Conservation (phyloP, 257 asterid genomes). For the Scutellaria baicalensis region DNA sequence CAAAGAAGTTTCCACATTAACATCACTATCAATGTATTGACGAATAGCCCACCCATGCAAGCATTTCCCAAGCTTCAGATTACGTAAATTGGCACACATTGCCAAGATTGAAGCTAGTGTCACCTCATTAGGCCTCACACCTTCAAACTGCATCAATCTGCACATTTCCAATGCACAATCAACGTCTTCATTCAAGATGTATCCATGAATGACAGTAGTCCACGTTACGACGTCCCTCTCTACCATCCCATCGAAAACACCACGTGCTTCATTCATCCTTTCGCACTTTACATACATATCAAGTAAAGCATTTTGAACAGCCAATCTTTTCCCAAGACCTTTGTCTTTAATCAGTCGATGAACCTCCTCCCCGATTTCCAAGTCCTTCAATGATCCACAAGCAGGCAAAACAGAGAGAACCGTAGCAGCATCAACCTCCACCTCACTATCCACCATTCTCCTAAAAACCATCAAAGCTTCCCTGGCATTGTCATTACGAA, state of each 20-base stretch:
- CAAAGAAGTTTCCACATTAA: slow-evolving; percentile 69
- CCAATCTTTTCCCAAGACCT: slow-evolving; percentile 36
- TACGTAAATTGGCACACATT: slow-evolving; percentile 43
- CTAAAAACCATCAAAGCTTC: slow-evolving; percentile 55
- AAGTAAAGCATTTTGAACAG: slow-evolving; percentile 64
- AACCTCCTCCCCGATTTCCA: slow-evolving; percentile 53
- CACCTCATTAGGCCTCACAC: slow-evolving; percentile 74
- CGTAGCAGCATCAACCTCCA: slow-evolving; percentile 69
- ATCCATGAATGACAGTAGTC: slow-evolving; percentile 83
- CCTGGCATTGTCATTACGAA: slow-evolving; percentile 37
- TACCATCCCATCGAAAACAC: slow-evolving; percentile 47
- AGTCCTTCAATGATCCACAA: slow-evolving; percentile 59
- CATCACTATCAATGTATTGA: slow-evolving; percentile 57
- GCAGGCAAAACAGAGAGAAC: slow-evolving; percentile 76
- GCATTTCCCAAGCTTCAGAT: slow-evolving; percentile 73
- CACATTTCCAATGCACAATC: slow-evolving; percentile 46
- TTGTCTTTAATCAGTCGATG: slow-evolving; percentile 47
- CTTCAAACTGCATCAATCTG: slow-evolving; percentile 66
- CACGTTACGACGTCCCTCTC: slow-evolving; percentile 79
- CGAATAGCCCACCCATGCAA: slow-evolving; percentile 87
- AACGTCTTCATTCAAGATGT: slow-evolving; percentile 36
- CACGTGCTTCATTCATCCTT: slow-evolving; percentile 53
- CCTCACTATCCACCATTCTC: slow-evolving; percentile 41
- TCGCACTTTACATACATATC: slow-evolving; percentile 89
- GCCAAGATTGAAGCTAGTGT: slow-evolving; percentile 73